phyloP scores from a whole-genome alignment of 1,284 basidiomycete species.

The Puccinia hordei region DNA sequence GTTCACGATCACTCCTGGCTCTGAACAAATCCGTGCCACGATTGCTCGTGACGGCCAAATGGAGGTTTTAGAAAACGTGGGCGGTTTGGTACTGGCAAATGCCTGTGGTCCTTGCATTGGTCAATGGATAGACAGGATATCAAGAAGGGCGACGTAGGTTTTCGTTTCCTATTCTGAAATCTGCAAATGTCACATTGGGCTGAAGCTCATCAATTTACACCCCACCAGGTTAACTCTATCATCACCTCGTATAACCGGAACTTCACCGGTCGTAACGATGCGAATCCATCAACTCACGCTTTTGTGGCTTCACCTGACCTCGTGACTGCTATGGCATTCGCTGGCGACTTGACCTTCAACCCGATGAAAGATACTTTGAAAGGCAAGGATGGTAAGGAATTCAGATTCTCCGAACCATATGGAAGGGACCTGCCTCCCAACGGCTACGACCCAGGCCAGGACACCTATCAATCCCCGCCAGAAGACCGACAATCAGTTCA shows the following conservation, averaged over 20 bases:
- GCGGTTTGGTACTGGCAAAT: conserved; percentile 93
- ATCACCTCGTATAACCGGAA: conserved; percentile 99
- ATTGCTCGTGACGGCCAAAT: conserved; percentile 96
- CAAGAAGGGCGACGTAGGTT: conserved; percentile 94
- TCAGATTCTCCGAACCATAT: conserved; percentile 89
- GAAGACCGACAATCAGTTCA: conserved; percentile 77
- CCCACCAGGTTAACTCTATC: conserved; percentile 61
- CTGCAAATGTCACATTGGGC: not conserved
- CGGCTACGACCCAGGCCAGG: conserved; percentile 93
- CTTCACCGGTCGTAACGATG: conserved; percentile 99
- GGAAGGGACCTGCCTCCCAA: conserved; percentile 90
- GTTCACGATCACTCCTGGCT: conserved; percentile 98
- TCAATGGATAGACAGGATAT: conserved; percentile 96
- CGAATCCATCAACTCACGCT: conserved; percentile 97
- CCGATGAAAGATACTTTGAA: conserved; percentile 86
- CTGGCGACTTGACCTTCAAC: conserved; percentile 93
- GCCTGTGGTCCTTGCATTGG: conserved; percentile 99
- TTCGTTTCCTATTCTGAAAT: conserved; percentile 60
- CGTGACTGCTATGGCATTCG: conserved; percentile 96
- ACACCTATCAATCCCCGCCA: conserved; percentile 96
- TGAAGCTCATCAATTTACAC: conserved; percentile 5
- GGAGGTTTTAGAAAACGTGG: conserved; percentile 78
- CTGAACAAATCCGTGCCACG: conserved; percentile 96
- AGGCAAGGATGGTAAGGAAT: conserved; percentile 90
- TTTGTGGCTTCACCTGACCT: conserved; percentile 98